Percentiles rank a stretch among this genome's conserved stretches.
Evolutionary conservation across 2,329 filamentous ascomycete species (phyloP).

Genomic region (Pezicula rhizophila): DNA sequence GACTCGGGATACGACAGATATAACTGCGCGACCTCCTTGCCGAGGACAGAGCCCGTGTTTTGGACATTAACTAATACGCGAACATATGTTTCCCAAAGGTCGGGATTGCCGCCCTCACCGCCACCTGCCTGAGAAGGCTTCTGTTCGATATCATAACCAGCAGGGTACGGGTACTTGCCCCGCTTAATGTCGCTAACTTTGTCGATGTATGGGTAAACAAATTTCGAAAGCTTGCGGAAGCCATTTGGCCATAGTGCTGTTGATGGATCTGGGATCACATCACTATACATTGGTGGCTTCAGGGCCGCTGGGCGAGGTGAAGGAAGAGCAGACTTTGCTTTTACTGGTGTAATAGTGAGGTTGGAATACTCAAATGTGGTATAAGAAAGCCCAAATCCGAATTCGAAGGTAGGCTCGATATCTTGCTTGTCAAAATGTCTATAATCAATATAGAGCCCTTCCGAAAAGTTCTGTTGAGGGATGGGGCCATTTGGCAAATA

Average conservation of each 20-base stretch:
- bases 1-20: constrained; percentile 39
- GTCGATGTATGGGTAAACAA: constrained; percentile 57
- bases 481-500: constrained; percentile 62
- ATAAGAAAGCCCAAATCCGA: constrained; percentile 76
- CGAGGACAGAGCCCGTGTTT: constrained; percentile 50
- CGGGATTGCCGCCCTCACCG: constrained; percentile 51
- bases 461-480: constrained; percentile 76
- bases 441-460: constrained; percentile 86
- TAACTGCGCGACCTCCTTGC: constrained; percentile 50
- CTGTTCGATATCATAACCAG: constrained; percentile 41
- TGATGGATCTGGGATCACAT: constrained; percentile 41
- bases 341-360: constrained; percentile 35
- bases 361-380: constrained; percentile 53
- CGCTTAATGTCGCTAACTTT: constrained; percentile 31
- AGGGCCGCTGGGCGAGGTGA: constrained; percentile 29
- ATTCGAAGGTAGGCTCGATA: constrained; percentile 74
- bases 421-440: constrained; percentile 75
- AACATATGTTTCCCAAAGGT: constrained; percentile 49
- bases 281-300: constrained; percentile 43
- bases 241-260: constrained; percentile 49
- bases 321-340: constrained; percentile 26
- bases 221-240: constrained; percentile 53
- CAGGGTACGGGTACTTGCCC: constrained; percentile 31
- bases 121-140: constrained; percentile 54
- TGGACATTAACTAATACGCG: constrained; percentile 47